A percentile compares a stretch with the other conserved stretches of the same genome.
phyloP scores from a whole-genome alignment of 106 monocot genomes.

The Posidonia australis region DNA sequence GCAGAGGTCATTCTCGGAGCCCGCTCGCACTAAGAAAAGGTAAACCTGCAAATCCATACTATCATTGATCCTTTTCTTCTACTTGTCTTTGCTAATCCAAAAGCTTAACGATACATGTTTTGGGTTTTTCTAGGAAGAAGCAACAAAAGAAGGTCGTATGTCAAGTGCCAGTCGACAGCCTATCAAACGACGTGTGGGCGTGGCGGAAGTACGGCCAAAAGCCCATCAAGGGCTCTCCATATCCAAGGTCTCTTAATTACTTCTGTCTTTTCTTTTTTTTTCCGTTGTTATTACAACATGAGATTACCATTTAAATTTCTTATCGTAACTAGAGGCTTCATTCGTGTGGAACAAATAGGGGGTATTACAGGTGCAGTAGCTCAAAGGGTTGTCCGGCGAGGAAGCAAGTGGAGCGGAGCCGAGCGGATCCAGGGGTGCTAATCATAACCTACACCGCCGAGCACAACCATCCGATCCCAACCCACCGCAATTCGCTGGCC shows the following conservation, averaged over 20 bases:
- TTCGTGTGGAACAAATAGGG: conserved; percentile 25
- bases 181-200: conserved; percentile 67
- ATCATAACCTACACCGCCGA: conserved; percentile 81
- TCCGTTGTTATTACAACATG: neutral
- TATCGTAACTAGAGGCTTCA: no score
- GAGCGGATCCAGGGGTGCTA: conserved; percentile 40
- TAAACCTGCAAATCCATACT: neutral
- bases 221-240: conserved; percentile 93
- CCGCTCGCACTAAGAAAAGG: conserved; percentile 17
- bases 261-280: neutral
- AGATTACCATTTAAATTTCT: neutral
- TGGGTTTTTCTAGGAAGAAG: conserved; percentile 39
- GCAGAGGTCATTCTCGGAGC: neutral
- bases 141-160: conserved; percentile 73
- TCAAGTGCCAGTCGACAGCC: conserved; percentile 60
- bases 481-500: conserved; percentile 80
- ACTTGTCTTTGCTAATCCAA: neutral
- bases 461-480: conserved; percentile 84
- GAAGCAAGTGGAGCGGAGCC: conserved; percentile 82
- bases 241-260: conserved; percentile 40
- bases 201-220: conserved; percentile 98
- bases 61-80: neutral
- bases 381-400: conserved; percentile 74
- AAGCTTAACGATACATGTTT: neutral
- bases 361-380: conserved; percentile 89